phyloP scores from a whole-genome alignment of 1,284 basidiomycete species.

The Ganoderma resinaceum region DNA sequence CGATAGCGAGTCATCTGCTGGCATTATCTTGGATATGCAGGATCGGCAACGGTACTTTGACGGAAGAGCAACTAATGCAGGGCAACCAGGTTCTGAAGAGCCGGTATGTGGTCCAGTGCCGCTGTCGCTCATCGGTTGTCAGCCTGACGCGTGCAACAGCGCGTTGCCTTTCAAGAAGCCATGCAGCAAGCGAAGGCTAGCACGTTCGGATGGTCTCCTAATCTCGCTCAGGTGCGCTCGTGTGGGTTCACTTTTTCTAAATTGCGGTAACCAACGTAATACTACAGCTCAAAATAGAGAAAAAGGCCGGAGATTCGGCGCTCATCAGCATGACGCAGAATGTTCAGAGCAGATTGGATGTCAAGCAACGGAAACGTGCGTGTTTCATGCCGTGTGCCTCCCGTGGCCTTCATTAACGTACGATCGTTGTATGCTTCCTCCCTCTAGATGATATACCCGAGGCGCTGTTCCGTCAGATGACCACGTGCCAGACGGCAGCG shows the following conservation, averaged over 20 bases:
- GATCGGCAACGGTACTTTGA: slow-evolving; percentile 82
- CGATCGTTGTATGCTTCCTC: background rate
- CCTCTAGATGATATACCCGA: slow-evolving; percentile 81
- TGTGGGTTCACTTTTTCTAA: slow-evolving; percentile 16
- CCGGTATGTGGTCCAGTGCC: slow-evolving; percentile 38
- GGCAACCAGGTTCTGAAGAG: slow-evolving; percentile 38
- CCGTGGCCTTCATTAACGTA: slow-evolving; percentile 1
- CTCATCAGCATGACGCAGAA: slow-evolving; percentile 81
- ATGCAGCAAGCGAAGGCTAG: slow-evolving; percentile 54
- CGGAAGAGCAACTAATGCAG: slow-evolving; percentile 51
- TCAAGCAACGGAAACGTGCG: slow-evolving; percentile 69
- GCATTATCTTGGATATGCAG: slow-evolving; percentile 86
- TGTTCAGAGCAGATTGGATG: slow-evolving; percentile 70
- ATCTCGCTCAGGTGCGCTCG: slow-evolving; percentile 58
- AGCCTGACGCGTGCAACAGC: slow-evolving; percentile 35
- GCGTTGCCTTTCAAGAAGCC: slow-evolving; percentile 51
- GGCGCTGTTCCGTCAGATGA: slow-evolving; percentile 80
- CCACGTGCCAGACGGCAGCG: slow-evolving; percentile 89
- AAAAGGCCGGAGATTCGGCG: slow-evolving; percentile 69
- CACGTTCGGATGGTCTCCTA: slow-evolving; percentile 63
- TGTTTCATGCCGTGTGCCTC: slow-evolving; percentile 10
- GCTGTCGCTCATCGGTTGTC: background rate
- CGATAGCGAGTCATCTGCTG: slow-evolving; percentile 65
- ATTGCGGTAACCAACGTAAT: no score
- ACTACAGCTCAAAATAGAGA: slow-evolving; percentile 62